Evolutionary conservation across 2,329 filamentous ascomycete genomes (phyloP).

Genomic region (Monosporascus sp.): DNA sequence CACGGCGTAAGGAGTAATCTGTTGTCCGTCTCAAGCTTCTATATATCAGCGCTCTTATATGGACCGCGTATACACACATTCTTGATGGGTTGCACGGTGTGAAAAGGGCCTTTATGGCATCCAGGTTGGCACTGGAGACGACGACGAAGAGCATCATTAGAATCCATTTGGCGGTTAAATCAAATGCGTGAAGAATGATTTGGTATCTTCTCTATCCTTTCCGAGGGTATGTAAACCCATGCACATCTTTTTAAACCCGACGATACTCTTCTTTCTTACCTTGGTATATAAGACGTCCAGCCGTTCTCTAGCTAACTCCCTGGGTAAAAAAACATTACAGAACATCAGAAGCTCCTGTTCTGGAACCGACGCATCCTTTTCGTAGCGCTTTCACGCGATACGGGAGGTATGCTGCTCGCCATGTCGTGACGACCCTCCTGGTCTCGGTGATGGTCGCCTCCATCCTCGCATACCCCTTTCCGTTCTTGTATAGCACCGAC

Average conservation of each 20-base stretch:
- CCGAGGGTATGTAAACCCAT: conserved; percentile 57
- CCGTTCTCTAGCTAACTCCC: no score
- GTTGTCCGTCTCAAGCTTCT: no score
- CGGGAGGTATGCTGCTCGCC: conserved; percentile 63
- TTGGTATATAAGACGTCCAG: no score
- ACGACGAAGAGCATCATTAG: conserved; percentile 1
- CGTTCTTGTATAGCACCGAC: conserved; percentile 69
- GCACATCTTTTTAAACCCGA: conserved; percentile 11
- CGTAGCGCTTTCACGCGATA: conserved; percentile 62
- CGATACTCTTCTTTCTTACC: no score
- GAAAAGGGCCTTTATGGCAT: neutral
- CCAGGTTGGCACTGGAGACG: neutral
- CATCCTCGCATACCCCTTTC: conserved; percentile 66
- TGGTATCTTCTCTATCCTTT: conserved; percentile 75
- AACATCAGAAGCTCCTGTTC: conserved; percentile 67
- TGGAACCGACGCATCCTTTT: conserved; percentile 60
- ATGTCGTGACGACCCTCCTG: conserved; percentile 70
- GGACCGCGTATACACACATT: no score
- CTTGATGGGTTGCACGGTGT: no score
- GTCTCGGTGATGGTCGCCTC: conserved; percentile 68
- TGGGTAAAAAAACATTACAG: conserved; percentile 33
- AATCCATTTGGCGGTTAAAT: conserved; percentile 8
- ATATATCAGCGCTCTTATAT: no score
- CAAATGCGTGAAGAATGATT: conserved; percentile 48
- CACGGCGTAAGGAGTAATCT: no score